phyloP scores from a whole-genome alignment of 345 rosid genomes.

The Toxicodendron radicans region DNA sequence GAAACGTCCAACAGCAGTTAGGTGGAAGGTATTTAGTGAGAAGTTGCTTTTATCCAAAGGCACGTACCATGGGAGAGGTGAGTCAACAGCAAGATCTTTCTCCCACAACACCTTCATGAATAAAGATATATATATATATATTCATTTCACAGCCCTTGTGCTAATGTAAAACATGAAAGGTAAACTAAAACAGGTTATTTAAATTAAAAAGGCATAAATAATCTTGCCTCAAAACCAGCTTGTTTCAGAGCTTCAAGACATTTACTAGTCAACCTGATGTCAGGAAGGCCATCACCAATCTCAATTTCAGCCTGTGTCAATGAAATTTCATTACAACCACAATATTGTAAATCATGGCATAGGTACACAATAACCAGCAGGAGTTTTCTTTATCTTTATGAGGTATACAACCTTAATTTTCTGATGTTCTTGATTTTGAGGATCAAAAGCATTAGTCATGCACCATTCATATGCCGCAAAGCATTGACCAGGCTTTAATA shows the following conservation, averaged over 20 bases:
- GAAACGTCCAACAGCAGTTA: slow-evolving; percentile 74
- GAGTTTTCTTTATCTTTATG: not conserved
- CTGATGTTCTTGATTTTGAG: slow-evolving; percentile 66
- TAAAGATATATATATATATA: not conserved
- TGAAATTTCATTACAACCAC: not conserved
- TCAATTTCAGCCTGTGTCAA: slow-evolving; percentile 75
- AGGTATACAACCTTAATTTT: slow-evolving; percentile 64
- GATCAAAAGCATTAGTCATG: slow-evolving; percentile 91
- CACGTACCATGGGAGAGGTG: slow-evolving; percentile 79
- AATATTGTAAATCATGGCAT: slow-evolving; percentile 7
- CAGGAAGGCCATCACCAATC: slow-evolving; percentile 96
- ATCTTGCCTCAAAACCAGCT: slow-evolving; percentile 88
- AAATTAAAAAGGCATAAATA: not conserved
- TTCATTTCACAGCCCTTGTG: no score
- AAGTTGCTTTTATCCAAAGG: slow-evolving; percentile 79
- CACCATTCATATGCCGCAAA: slow-evolving; percentile 98
- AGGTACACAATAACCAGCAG: not conserved
- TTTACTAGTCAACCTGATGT: slow-evolving; percentile 71
- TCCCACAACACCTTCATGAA: slow-evolving; percentile 73
- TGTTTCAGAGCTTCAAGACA: slow-evolving; percentile 84
- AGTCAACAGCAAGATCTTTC: slow-evolving; percentile 66
- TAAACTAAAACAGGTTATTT: not conserved
- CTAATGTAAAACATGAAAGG: not conserved
- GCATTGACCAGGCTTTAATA: slow-evolving; percentile 88
- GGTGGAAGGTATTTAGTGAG: slow-evolving; percentile 78